Evolutionary conservation across 2,329 filamentous ascomycete genomes (phyloP).

Genomic region (Saccharata proteae): DNA sequence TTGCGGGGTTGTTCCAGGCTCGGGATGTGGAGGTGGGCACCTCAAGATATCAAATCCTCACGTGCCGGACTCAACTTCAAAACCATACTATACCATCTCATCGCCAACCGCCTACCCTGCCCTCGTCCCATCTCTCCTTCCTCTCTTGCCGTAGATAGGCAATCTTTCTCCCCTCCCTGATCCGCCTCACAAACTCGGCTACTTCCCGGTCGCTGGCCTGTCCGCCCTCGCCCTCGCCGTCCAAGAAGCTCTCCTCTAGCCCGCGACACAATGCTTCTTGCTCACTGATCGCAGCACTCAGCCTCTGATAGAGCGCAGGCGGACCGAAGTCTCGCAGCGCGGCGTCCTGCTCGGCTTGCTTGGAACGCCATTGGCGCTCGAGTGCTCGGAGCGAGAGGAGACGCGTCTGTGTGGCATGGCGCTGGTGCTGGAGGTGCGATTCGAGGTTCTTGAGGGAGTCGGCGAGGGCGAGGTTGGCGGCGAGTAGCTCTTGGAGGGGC

Average conservation of each 20-base stretch:
- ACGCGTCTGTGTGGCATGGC: constrained; percentile 64
- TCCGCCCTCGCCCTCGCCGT: constrained; percentile 36
- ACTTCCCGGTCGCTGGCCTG: constrained; percentile 68
- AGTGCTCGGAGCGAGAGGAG: constrained; percentile 73
- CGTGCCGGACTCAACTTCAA: too few species aligned
- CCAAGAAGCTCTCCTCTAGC: constrained; percentile 86
- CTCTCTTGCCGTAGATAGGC: constrained; percentile 74
- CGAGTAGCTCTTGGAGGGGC: constrained; percentile 51
- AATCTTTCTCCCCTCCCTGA: constrained; percentile 67
- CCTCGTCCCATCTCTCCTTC: constrained; percentile 92
- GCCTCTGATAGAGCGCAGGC: constrained; percentile 70
- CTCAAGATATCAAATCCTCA: too few species aligned
- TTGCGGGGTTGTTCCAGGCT: too few species aligned
- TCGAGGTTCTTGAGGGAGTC: constrained; percentile 50
- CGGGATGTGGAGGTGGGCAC: too few species aligned
- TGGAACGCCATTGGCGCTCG: constrained; percentile 83
- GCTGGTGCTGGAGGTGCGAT: constrained; percentile 45
- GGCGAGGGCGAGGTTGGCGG: constrained; percentile 61
- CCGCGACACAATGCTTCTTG: constrained; percentile 71
- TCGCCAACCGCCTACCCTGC: constrained; percentile 87
- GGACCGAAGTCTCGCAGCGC: constrained; percentile 77
- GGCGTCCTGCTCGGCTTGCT: constrained; percentile 79
- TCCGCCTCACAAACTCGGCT: constrained; percentile 69
- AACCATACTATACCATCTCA: too few species aligned
- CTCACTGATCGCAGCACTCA: constrained; percentile 66